Conservation (phyloP, 2,329 filamentous ascomycete genomes). For the Sclerotinia spermophila region DNA sequence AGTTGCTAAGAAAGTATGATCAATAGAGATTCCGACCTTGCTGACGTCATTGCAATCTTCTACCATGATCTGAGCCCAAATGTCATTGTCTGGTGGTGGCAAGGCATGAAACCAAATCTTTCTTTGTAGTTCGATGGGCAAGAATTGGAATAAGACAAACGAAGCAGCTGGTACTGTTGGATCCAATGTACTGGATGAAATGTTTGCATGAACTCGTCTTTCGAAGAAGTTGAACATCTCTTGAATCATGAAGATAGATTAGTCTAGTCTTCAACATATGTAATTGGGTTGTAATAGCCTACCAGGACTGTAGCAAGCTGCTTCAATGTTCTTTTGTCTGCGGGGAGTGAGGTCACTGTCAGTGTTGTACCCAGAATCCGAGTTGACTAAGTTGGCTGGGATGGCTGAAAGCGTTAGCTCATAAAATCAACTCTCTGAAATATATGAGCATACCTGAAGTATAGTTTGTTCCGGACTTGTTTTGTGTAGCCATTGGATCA, state of each 20-base stretch:
- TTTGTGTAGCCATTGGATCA: neutral
- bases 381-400: neutral
- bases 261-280: neutral
- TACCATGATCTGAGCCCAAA: neutral
- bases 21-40: neutral
- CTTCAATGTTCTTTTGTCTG: neutral
- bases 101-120: neutral
- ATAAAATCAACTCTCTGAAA: rapidly evolving
- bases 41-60: too few species aligned
- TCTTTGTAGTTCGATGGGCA: neutral
- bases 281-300: neutral
- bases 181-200: neutral
- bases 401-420: neutral
- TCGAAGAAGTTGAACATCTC: slow-evolving; percentile 5
- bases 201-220: neutral
- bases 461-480: neutral
- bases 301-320: neutral
- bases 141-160: neutral
- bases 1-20: rapidly evolving
- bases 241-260: neutral
- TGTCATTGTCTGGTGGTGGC: neutral
- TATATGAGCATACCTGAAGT: neutral
- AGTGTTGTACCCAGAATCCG: neutral
- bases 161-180: neutral
- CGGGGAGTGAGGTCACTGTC: too few species aligned